Evolutionary conservation across 306 rosid species (phyloP), one percentile per base, ranked within the genome.

Genomic region (Pyrus pyrifolia): DNA sequence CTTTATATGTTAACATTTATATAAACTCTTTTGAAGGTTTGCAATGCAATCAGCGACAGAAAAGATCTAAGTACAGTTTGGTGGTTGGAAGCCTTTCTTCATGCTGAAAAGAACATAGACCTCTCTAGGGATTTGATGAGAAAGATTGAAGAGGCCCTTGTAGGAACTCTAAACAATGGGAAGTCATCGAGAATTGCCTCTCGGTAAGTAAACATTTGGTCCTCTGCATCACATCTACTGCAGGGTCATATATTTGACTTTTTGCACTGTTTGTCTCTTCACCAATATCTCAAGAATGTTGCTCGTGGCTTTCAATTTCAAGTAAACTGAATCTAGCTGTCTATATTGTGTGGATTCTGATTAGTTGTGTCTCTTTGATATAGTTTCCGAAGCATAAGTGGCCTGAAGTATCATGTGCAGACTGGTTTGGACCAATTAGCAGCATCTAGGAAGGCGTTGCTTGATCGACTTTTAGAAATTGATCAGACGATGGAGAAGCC

Each of bases 41-140:
- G 85, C 52, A 84, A 80, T 35, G 85, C 87, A 71, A 76, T 86
- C 78, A 61, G 76, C 13, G 84, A 82, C 72, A 77, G 80, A 63
- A 81, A 83, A 80, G 79, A 83, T 84, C 86, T 77, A 74, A n/a
- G 77, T 46, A 35, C 74, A 13, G 72, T 76, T 74, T 95, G 98
- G 98, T 92, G 98, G 98, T 70, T 92, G 86, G 97, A 95, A 78
- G 98, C 92, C 68, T 91, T 92, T 80, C 79, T 87, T 67, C 82
- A 88, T 73, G 95, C 96, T 42, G 98, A 95, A 82, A 87, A 89
- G 88, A 83, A 80, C 82, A 83, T 85, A 84, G 97, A 89, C 79
- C 88, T 88, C 78, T 88, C 87, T 4, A 52, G 75, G 18, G 97
- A 89, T 76, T 86, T 95, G 87, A 77, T 83, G 57, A 86, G 92